These are phyloP conservation scores for Arthrobotrys entomopaga DNA, from an alignment of 2,329 filamentous ascomycete genomes.

Conservation along the genomic window DNA sequence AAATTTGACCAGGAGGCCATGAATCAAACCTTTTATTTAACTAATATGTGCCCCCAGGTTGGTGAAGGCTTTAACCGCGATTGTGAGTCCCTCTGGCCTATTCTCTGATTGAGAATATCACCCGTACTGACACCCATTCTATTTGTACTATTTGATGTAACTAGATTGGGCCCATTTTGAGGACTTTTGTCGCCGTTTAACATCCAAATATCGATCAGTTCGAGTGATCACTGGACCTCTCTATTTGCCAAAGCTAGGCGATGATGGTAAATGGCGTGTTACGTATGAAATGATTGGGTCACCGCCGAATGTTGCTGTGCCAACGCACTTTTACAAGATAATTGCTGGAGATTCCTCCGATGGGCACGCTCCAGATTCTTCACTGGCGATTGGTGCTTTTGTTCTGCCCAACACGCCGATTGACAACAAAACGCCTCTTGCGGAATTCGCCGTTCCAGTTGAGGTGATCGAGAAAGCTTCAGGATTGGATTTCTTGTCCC, in stretches of 20 bases:
- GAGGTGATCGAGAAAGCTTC: slow-evolving; percentile 92
- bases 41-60: slow-evolving; percentile 98
- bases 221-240: slow-evolving; percentile 92
- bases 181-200: slow-evolving; percentile 90
- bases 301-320: slow-evolving; percentile 92
- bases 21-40: slow-evolving; percentile 91
- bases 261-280: slow-evolving; percentile 94
- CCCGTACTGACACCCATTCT: neutral
- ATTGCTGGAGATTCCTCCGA: slow-evolving; percentile 80
- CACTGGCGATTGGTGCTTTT: slow-evolving; percentile 90
- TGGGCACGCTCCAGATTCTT: slow-evolving; percentile 66
- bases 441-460: slow-evolving; percentile 92
- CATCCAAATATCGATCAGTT: slow-evolving; percentile 82
- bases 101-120: neutral
- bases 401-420: slow-evolving; percentile 93
- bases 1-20: slow-evolving; percentile 95
- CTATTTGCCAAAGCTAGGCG: slow-evolving; percentile 86
- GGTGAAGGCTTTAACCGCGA: slow-evolving; percentile 98
- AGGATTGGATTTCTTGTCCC: slow-evolving; percentile 86
- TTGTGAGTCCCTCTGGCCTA: slow-evolving; percentile 62
- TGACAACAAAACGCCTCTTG: slow-evolving; percentile 83
- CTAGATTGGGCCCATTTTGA: slow-evolving; percentile 94
- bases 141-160: neutral
- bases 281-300: slow-evolving; percentile 94
- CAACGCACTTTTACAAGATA: slow-evolving; percentile 99